Percentiles rank a stretch among this genome's conserved stretches.
Conservation (phyloP, 1,284 basidiomycete genomes). For the Mycena sp. region DNA sequence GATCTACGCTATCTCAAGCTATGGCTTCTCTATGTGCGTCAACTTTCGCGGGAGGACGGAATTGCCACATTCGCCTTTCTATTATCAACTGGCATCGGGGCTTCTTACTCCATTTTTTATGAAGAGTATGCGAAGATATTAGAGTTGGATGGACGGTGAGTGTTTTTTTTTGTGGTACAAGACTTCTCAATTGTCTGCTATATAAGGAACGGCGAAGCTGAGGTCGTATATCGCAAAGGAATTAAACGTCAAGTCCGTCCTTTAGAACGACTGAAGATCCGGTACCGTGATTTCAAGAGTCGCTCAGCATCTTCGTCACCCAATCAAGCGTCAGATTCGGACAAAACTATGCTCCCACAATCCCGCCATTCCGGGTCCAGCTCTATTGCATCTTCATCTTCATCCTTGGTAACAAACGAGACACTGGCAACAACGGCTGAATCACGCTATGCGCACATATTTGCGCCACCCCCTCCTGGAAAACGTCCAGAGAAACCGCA, state of each 20-base stretch:
- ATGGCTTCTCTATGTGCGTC: conserved; percentile 86
- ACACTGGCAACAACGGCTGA: conserved; percentile 33
- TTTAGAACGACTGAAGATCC: conserved; percentile 84
- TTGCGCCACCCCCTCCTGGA: conserved; percentile 69
- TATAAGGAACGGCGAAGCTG: conserved; percentile 79
- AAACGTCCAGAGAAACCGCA: conserved; percentile 75
- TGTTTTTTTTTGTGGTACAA: not conserved
- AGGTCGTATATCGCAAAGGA: conserved; percentile 85
- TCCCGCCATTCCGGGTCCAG: too few species aligned
- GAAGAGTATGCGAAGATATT: conserved; percentile 90
- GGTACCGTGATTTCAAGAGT: conserved; percentile 84
- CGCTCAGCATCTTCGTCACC: conserved; percentile 47
- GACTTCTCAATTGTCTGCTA: conserved; percentile 76
- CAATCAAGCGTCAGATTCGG: conserved; percentile 40
- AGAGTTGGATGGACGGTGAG: conserved; percentile 80
- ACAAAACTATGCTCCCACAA: too few species aligned
- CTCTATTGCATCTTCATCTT: conserved; percentile 35
- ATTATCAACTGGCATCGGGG: conserved; percentile 90
- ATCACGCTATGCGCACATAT: conserved; percentile 73
- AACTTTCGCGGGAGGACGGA: conserved; percentile 76
- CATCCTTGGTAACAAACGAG: conserved; percentile 38
- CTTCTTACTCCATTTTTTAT: conserved; percentile 83
- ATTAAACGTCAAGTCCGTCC: conserved; percentile 87
- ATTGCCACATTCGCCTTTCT: conserved; percentile 86
- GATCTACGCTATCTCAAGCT: conserved; percentile 91